Evolutionary conservation across 345 rosid genomes (phyloP), one percentile per base, ranked within the genome.

Genomic region (Turnera subulata): DNA sequence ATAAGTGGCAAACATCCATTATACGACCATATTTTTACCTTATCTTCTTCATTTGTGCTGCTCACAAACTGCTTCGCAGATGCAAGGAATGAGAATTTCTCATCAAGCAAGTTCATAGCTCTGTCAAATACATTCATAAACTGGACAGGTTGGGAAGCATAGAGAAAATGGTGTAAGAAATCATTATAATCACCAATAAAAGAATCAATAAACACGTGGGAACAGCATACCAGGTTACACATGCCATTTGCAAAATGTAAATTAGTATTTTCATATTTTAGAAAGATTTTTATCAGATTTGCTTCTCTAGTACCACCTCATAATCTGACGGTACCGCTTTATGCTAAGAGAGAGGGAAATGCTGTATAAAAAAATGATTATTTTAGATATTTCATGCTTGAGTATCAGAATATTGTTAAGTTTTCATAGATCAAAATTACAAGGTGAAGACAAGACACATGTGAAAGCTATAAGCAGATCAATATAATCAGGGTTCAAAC

Each of bases 41-140:
- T 82, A 62, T 80, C 81, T 56, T 81, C 80, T 51, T 84, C 95
- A 45, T 69, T 58, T n/a, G 77, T 56, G 71, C 86, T 74, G 82
- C 95, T 86, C 65, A 86, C 84, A 57, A 86, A 78, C 73, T 82
- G 90, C 68, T 82, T 84, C 23, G 78, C 55, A 39, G 90, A 86
- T 60, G 90, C 69, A 33, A 86, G 77, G 63, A 83, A 72, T 29
- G 80, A 61, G 61, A 76, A 82, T 47, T 76, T 80, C 48, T 86
- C 86, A 62, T 86, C 90, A 67, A 86, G 86, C 64, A 61, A 59
- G 67, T 86, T 80, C 88, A 86, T 84, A 17, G 90, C 90, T 68
- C 59, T 38, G 70, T 84, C 88, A 76, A 86, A 86, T 43, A 78
- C 86, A 70, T 80, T 78, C 90, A 86, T 44, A 76, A 83, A 84